phyloP scores from a whole-genome alignment of 495 filamentous ascomycete species.

The Penicillium cinerascens region DNA sequence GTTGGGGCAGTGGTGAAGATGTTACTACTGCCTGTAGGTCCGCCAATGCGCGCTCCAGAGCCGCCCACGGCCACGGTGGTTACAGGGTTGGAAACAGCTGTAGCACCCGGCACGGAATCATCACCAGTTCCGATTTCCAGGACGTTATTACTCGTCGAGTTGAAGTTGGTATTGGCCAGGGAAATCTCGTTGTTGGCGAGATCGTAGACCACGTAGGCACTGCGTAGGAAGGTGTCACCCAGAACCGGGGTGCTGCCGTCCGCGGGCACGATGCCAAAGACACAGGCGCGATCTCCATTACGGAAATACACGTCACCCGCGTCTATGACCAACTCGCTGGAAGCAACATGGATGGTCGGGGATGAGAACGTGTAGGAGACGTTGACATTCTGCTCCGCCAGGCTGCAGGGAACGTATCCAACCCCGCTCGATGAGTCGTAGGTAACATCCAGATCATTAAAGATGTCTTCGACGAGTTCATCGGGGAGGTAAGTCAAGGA shows the following conservation, averaged over 20 bases:
- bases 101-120: constrained; percentile 66
- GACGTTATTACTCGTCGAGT: constrained; percentile 60
- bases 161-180: constrained; percentile 81
- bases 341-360: constrained; percentile 64
- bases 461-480: constrained; percentile 59
- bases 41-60: constrained; percentile 36
- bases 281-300: constrained; percentile 60
- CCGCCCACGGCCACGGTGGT: constrained; percentile 39
- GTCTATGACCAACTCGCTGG: constrained; percentile 76
- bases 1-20: constrained; percentile 14
- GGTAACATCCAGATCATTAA: constrained; percentile 58
- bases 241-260: constrained; percentile 65
- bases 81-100: constrained; percentile 61
- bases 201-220: constrained; percentile 91
- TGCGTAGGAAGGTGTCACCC: constrained; percentile 90
- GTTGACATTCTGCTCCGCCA: constrained; percentile 53
- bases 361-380: constrained; percentile 68
- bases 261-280: constrained; percentile 75
- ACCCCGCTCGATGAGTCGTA: constrained; percentile 49
- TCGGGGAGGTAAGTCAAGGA: constrained; percentile 87
- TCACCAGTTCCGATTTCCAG: constrained; percentile 68
- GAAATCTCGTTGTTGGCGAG: constrained; percentile 83
- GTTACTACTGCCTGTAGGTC: constrained; percentile 17
- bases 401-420: constrained; percentile 70
- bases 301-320: constrained; percentile 54